Conservation (phyloP, 2,329 filamentous ascomycete species). For the Chaetomiaceae sp. region DNA sequence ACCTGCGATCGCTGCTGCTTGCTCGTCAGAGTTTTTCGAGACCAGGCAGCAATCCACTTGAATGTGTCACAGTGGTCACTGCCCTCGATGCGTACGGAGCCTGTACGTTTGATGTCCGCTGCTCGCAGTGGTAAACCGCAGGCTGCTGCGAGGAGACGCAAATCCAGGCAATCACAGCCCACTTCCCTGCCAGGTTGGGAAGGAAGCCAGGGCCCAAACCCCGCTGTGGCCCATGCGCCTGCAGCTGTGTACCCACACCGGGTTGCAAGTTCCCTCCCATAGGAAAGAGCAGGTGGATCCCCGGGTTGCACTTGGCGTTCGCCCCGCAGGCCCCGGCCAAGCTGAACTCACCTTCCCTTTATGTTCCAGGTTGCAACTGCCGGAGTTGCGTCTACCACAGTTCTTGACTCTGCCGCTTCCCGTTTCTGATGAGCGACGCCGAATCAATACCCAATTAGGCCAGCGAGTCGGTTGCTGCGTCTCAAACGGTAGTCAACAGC, state of each 20-base stretch:
- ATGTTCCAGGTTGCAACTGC: neutral
- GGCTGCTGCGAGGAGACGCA: neutral
- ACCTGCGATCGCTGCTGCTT: no score
- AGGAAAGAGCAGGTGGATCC: no score
- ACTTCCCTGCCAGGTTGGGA: neutral
- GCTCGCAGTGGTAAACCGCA: neutral
- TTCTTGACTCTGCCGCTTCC: neutral
- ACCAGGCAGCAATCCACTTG: no score
- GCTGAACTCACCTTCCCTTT: neutral
- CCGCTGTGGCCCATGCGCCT: neutral
- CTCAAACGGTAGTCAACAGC: neutral
- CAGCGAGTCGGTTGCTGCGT: neutral
- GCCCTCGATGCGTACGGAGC: no score
- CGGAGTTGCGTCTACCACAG: neutral
- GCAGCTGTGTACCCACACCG: neutral
- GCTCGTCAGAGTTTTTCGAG: no score
- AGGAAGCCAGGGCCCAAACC: neutral
- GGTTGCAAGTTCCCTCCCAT: no score
- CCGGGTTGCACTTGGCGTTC: no score
- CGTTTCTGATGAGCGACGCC: neutral
- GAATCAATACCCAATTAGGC: neutral
- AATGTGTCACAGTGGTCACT: no score
- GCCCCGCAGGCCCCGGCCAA: neutral
- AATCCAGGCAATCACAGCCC: neutral
- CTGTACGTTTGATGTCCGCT: neutral